Evolutionary conservation across 2,329 filamentous ascomycete genomes (phyloP), one percentile per base, ranked within the genome.

Genomic region (Ciborinia camelliae): DNA sequence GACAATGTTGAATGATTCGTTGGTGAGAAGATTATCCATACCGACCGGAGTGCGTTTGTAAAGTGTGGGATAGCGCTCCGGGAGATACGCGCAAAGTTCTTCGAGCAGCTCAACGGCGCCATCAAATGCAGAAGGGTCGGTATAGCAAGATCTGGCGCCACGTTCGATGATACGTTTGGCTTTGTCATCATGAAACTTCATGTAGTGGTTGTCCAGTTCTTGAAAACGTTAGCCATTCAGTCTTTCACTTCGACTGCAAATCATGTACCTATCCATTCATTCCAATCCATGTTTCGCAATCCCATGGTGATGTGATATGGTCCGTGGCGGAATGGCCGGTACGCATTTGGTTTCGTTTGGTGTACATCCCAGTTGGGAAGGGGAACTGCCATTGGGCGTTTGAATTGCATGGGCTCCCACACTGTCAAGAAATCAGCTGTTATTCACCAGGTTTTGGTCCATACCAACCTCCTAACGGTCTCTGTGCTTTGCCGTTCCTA

Each of bases 151-250:
- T 75, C 89, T 90, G 0, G 76, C 67, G 0, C 86, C 89, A 0
- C 91, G 83, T 68, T 90, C 85, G 18, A 74, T 71, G 55, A 96
- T 90, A 0, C 91, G 85, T 18, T 79, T 78, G 1, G 83, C 81
- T 76, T 96, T 96, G 68, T 89, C 84, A 39, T 81, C 82, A 76
- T 96, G 90, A 74, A 82, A 96, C 62, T 84, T 84, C 0, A 86
- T 82, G 74, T 86, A 96, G 54, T 93, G 83, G 73, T 90, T 93
- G 77, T 96, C 92, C 32, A 96, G 83, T 76, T 96, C 90, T 82
- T 64, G 32, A 9, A 52, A 50, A 51, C 28, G 32, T 72, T 45
- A 72, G 70, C 63, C 39, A 51, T 28, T 53, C 26, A 45, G 10
- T 12, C 20, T 51, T 35, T 14, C 35, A 9, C 3, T 30, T 12